Percentiles rank a stretch among this genome's conserved stretches.
These are phyloP conservation scores for Scleroderma citrinum DNA, from an alignment of 768 basidiomycete genomes.

Conservation along the genomic window DNA sequence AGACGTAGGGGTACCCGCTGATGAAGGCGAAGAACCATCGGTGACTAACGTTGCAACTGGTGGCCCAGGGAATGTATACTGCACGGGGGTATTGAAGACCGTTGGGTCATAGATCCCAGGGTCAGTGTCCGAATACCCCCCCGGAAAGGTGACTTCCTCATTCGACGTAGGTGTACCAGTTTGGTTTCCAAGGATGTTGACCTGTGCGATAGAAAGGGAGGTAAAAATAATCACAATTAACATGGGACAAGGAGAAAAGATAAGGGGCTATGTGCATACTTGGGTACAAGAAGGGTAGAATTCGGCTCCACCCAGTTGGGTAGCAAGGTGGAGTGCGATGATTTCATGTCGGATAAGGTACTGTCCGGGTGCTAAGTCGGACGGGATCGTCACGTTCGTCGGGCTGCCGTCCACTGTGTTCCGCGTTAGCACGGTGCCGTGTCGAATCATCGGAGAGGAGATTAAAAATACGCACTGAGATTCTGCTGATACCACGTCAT, in stretches of 20 bases:
- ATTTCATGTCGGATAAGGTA: conserved; percentile 79
- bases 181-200: conserved; percentile 49
- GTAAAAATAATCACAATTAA: not conserved
- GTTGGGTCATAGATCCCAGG: conserved; percentile 63
- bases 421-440: not conserved
- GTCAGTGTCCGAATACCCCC: conserved; percentile 65
- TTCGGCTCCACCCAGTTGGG: conserved; percentile 57
- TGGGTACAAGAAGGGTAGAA: conserved; percentile 74
- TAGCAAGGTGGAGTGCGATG: conserved; percentile 67
- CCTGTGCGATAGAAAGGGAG: conserved; percentile 23
- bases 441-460: not conserved
- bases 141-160: conserved; percentile 63
- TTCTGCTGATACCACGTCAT: conserved; percentile 47
- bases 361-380: conserved; percentile 55
- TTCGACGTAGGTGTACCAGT: conserved; percentile 39
- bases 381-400: conserved; percentile 40
- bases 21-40: conserved; percentile 4
- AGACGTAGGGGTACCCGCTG: conserved; percentile 3
- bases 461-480: conserved; percentile 37
- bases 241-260: conserved; percentile 9
- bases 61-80: conserved; percentile 51
- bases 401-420: conserved; percentile 34
- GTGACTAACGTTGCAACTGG: conserved; percentile 37
- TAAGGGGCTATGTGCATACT: conserved; percentile 7
- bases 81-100: conserved; percentile 26